Conservation (phyloP, 2,329 filamentous ascomycete genomes). For the Aschersonia sp. region DNA sequence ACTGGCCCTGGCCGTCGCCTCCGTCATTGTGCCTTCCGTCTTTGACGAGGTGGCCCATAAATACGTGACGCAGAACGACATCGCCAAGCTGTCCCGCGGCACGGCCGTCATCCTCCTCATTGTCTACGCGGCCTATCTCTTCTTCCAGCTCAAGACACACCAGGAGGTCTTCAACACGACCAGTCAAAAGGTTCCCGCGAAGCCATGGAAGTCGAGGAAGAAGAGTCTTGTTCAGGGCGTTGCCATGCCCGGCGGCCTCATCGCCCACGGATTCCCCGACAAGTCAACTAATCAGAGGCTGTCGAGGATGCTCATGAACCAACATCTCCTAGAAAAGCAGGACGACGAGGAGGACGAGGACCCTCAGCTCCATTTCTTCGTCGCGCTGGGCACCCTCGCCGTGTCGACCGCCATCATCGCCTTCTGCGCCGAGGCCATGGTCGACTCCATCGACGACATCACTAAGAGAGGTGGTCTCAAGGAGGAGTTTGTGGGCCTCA, state of each 20-base stretch:
- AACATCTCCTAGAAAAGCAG: constrained; percentile 19
- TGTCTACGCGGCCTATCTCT: constrained; percentile 71
- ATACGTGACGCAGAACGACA: constrained; percentile 25
- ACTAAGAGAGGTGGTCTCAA: constrained; percentile 44
- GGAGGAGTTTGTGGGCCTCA: constrained; percentile 65
- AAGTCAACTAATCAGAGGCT: constrained; percentile 26
- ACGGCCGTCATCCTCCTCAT: constrained; percentile 69
- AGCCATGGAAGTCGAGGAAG: constrained; percentile 23
- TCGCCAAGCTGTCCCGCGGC: constrained; percentile 54
- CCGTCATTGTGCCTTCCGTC: constrained; percentile 79
- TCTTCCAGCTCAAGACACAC: constrained; percentile 88
- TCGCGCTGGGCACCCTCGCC: constrained; percentile 58
- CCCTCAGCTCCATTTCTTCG: constrained; percentile 57
- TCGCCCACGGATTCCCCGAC: constrained; percentile 18
- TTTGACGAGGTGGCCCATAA: constrained; percentile 43
- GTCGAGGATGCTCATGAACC: constrained; percentile 29
- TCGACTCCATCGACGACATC: constrained; percentile 57
- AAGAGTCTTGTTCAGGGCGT: constrained; percentile 22
- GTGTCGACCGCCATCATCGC: constrained; percentile 69
- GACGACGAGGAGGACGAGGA: constrained; percentile 60
- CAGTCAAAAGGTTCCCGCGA: constrained; percentile 60
- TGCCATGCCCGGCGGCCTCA: constrained; percentile 22
- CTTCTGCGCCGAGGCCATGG: constrained; percentile 68
- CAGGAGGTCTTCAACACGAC: constrained; percentile 64
- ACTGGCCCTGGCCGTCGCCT: constrained; percentile 64